Percentiles rank a stretch among this genome's conserved stretches.
phyloP scores from a whole-genome alignment of 2,329 filamentous ascomycete species.

The Arthroderma sp. region DNA sequence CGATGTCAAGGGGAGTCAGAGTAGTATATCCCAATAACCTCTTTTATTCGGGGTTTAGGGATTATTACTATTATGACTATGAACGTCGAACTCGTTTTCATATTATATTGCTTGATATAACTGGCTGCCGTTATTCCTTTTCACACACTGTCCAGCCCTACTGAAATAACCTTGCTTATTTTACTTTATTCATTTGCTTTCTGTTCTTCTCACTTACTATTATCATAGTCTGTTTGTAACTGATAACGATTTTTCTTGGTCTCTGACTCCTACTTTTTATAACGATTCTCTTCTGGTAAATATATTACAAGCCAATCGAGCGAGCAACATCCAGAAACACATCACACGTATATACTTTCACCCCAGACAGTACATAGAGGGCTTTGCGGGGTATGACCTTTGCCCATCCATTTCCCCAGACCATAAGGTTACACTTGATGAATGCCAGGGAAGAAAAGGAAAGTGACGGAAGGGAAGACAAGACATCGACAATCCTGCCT shows the following conservation, averaged over 20 bases:
- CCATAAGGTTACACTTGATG: background rate
- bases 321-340: background rate
- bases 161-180: no score
- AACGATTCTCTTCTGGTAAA: no score
- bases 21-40: slow-evolving; percentile 3
- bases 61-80: no score
- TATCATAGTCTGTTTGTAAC: no score
- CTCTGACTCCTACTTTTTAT: no score
- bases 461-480: background rate
- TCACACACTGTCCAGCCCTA: no score
- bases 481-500: background rate
- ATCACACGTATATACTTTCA: background rate
- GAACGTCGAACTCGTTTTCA: background rate
- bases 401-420: background rate
- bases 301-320: background rate
- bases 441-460: background rate
- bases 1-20: slow-evolving; percentile 34
- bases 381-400: background rate
- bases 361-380: background rate
- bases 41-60: background rate
- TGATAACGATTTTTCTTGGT: no score
- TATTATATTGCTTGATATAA: background rate
- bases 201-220: background rate
- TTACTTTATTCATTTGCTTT: no score
- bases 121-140: no score